A percentile compares a stretch with the other conserved stretches of the same genome.
These are phyloP conservation scores for Pistacia atlantica DNA, from an alignment of 345 rosid species.

Conservation along the genomic window DNA sequence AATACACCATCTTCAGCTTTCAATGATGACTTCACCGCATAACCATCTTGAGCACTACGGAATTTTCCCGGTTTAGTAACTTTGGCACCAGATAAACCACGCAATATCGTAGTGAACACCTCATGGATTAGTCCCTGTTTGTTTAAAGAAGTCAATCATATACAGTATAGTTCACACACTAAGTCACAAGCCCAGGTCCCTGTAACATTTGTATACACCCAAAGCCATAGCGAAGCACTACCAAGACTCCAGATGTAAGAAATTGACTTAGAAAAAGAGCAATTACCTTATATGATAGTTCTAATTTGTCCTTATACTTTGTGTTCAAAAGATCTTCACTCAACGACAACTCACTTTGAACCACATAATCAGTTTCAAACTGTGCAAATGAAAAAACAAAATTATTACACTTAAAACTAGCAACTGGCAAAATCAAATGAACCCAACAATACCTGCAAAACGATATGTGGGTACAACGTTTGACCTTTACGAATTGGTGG, in stretches of 20 bases:
- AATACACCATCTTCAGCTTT: constrained; percentile 98
- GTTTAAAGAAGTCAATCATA: constrained; percentile 6
- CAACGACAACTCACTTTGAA: constrained; percentile 60
- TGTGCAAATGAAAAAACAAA: constrained; percentile 31
- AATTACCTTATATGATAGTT: constrained; percentile 77
- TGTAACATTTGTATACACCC: background rate
- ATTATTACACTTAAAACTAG: background rate
- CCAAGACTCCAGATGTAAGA: background rate
- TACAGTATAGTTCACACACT: constrained; percentile 9
- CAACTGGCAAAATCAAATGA: background rate
- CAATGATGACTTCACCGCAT: constrained; percentile 95
- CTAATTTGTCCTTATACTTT: constrained; percentile 91
- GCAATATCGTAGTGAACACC: constrained; percentile 84
- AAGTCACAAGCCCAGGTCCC: constrained; percentile 10
- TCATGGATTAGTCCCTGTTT: constrained; percentile 92
- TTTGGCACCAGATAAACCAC: constrained; percentile 93
- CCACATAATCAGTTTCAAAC: constrained; percentile 85
- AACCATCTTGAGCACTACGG: constrained; percentile 96
- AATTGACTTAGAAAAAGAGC: background rate
- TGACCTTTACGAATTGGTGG: constrained; percentile 99
- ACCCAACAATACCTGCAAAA: constrained; percentile 68
- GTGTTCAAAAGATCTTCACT: constrained; percentile 75
- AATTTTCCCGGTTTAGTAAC: constrained; percentile 96
- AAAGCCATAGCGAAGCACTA: constrained; percentile 5
- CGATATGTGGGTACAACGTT: constrained; percentile 92